Conservation (phyloP, 176 grass and related monocot genomes). For the Neostapfia colusana region DNA sequence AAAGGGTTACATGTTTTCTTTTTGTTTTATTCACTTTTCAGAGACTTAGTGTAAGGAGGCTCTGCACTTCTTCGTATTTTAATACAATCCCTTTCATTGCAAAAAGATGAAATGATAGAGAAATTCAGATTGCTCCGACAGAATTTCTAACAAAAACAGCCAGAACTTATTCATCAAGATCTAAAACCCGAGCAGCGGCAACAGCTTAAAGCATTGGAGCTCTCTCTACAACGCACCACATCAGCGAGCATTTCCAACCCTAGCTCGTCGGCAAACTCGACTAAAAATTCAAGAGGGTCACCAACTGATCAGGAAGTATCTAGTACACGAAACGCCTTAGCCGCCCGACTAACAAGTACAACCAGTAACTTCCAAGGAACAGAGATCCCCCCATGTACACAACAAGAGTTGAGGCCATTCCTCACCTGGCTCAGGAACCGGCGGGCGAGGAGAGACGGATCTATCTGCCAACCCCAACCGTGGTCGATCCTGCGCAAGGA, state of each 20-base stretch:
- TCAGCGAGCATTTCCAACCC: background rate
- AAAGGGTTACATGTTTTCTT: too few species aligned
- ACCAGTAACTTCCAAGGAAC: background rate
- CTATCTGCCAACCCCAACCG: background rate
- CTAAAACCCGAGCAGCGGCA: background rate
- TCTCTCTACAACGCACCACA: background rate
- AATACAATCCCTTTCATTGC: too few species aligned
- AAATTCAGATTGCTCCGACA: background rate
- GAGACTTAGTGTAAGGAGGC: too few species aligned
- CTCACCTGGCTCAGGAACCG: constrained; percentile 17
- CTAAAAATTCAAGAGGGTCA: background rate
- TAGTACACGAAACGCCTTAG: background rate
- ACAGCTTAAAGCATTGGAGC: background rate
- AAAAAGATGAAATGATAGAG: background rate
- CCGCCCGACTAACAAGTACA: background rate
- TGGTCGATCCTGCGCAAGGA: constrained; percentile 3
- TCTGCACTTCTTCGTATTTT: too few species aligned
- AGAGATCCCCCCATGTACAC: background rate
- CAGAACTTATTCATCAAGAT: background rate
- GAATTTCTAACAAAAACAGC: background rate
- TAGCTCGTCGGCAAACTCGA: background rate
- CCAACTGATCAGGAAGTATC: background rate
- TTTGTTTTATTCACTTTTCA: too few species aligned
- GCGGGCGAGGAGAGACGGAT: background rate
- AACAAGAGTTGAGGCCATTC: background rate